Conservation (phyloP, 2,329 filamentous ascomycete genomes). For the Rhinocladiella similis region DNA sequence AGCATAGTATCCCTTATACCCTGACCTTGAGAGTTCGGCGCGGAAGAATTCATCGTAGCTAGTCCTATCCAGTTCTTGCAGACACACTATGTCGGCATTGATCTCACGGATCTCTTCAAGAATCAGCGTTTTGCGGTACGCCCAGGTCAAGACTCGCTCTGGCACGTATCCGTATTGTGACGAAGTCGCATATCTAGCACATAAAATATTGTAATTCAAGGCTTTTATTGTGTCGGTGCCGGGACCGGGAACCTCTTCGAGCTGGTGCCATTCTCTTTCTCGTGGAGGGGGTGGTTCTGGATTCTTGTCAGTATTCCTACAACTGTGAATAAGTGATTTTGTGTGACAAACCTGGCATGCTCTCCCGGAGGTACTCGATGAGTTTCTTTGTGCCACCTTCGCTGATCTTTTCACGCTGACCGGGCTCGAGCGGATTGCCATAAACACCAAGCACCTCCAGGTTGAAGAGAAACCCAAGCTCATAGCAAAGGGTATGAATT, state of each 20-base stretch:
- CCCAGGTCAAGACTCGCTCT: conserved; percentile 78
- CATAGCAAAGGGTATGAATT: conserved; percentile 76
- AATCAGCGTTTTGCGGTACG: conserved; percentile 79
- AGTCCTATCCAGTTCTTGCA: conserved; percentile 91
- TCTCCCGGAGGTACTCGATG: conserved; percentile 79
- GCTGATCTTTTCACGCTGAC: conserved; percentile 77
- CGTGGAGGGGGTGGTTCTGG: conserved; percentile 75
- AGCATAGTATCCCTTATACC: conserved; percentile 94
- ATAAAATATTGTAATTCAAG: conserved; percentile 93
- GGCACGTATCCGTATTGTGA: conserved; percentile 89
- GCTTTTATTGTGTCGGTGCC: conserved; percentile 72
- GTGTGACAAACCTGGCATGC: conserved; percentile 70
- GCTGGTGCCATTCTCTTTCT: conserved; percentile 74
- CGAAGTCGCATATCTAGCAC: conserved; percentile 86
- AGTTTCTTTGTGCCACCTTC: conserved; percentile 85
- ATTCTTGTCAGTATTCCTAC: conserved; percentile 18
- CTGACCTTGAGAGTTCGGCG: conserved; percentile 78
- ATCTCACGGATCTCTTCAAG: conserved; percentile 76
- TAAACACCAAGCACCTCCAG: conserved; percentile 89
- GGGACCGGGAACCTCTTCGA: conserved; percentile 60
- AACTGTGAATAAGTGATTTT: conserved; percentile 24
- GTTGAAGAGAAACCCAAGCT: conserved; percentile 85
- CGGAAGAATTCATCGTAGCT: conserved; percentile 91
- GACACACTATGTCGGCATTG: conserved; percentile 83
- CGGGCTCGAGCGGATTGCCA: conserved; percentile 79